Percentiles rank a stretch among this genome's conserved stretches.
Evolutionary conservation across 108 stramenopile genomes (phyloP).

Genomic region (Skeletonema marinoi): DNA sequence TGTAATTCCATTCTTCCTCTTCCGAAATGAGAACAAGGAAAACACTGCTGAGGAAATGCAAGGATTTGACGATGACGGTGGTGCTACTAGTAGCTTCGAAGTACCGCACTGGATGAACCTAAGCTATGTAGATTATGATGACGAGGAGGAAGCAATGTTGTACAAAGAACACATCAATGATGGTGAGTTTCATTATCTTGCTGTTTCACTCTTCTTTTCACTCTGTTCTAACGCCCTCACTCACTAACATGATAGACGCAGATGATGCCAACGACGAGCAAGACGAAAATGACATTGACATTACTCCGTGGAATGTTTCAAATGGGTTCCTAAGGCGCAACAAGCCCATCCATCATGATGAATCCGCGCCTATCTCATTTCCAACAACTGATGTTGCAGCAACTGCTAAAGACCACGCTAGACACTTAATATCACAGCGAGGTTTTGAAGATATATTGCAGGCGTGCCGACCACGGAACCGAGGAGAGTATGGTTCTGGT

Average conservation of each 20-base stretch:
- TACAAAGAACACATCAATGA: conserved; percentile 28
- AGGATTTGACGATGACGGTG: conserved; percentile 42
- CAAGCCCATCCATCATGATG: background rate
- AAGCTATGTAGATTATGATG: conserved; percentile 78
- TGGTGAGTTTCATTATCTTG: conserved; percentile 14
- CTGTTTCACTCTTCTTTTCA: background rate
- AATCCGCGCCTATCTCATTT: background rate
- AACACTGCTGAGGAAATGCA: conserved; percentile 48
- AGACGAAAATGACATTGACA: conserved; percentile 14
- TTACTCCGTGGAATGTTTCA: conserved; percentile 33
- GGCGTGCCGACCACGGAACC: conserved; percentile 74
- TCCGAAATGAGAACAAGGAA: conserved; percentile 47
- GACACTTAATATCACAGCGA: conserved; percentile 74
- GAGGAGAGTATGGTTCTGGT: conserved; percentile 45
- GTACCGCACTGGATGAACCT: conserved; percentile 92
- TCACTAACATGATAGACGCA: background rate
- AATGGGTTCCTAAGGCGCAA: conserved; percentile 56
- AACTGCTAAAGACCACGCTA: conserved; percentile 48
- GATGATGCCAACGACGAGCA: conserved; percentile 1
- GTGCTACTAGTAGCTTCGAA: conserved; percentile 66
- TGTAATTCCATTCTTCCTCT: conserved; percentile 96
- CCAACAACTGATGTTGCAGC: background rate
- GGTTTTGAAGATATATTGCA: conserved; percentile 84
- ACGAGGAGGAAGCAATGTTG: conserved; percentile 45
- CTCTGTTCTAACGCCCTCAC: background rate